Evolutionary conservation across 108 stramenopile species (phyloP).

Genomic region (Nannochloropsis gaditana): DNA sequence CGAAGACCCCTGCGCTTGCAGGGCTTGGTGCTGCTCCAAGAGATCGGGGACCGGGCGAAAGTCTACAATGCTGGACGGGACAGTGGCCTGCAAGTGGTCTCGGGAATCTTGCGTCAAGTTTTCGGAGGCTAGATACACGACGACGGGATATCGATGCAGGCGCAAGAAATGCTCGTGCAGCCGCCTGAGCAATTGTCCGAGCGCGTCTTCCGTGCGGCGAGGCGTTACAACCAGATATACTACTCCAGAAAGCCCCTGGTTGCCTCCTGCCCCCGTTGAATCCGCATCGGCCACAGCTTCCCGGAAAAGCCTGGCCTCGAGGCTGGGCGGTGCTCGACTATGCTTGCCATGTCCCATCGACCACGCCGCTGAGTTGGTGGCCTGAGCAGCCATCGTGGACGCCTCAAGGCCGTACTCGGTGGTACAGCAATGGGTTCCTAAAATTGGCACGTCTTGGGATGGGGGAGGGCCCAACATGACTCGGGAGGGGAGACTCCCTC

Average conservation of each 20-base stretch:
- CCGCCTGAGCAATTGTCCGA: neutral
- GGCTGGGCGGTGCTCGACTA: neutral
- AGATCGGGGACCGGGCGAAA: neutral
- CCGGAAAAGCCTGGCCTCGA: neutral
- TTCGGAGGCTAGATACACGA: neutral
- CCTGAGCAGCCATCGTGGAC: neutral
- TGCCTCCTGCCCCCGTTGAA: neutral
- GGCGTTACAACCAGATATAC: neutral
- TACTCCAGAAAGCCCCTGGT: neutral
- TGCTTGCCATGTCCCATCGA: neutral
- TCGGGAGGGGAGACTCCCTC: neutral
- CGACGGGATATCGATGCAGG: neutral
- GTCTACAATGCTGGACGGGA: neutral
- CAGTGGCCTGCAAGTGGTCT: neutral
- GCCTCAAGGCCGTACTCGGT: neutral
- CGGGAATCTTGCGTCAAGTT: slow-evolving; percentile 17
- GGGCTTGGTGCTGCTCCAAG: neutral
- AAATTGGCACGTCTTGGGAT: neutral
- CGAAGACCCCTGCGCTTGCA: neutral
- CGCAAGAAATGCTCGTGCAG: slow-evolving; percentile 16
- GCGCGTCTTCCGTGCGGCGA: neutral
- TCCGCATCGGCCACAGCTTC: neutral
- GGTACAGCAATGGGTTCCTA: slow-evolving; percentile 10
- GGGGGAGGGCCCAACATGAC: neutral
- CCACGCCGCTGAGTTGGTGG: too few species aligned